A percentile compares a stretch with the other conserved stretches of the same genome.
Evolutionary conservation across 2,329 filamentous ascomycete species (phyloP).

Genomic region (Dactylonectria estremocensis): DNA sequence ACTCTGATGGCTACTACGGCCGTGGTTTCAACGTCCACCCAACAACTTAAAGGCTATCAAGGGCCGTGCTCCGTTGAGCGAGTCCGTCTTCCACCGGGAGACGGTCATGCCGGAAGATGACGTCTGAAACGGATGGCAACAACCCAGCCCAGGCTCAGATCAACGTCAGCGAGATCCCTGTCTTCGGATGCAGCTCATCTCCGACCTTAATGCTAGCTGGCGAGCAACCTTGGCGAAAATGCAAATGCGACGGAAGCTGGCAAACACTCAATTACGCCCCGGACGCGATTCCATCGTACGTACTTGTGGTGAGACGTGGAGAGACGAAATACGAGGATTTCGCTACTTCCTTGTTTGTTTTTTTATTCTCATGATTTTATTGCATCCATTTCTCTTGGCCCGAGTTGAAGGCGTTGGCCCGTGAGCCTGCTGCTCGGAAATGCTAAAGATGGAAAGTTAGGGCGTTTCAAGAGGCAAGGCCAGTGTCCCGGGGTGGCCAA

Average conservation of each 20-base stretch:
- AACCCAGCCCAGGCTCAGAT: conserved; percentile 47
- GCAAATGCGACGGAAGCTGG: conserved; percentile 3
- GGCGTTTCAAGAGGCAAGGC: conserved; percentile 42
- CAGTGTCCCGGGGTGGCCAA: conserved; percentile 22
- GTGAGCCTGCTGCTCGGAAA: conserved; percentile 9
- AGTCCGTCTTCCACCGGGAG: conserved; percentile 24
- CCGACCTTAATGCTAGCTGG: conserved; percentile 45
- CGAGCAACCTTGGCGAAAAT: conserved; percentile 17
- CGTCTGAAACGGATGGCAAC: conserved; percentile 46
- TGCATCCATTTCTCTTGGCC: conserved; percentile 5
- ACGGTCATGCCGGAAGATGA: conserved; percentile 46
- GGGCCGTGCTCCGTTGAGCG: neutral
- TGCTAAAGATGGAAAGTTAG: conserved; percentile 37
- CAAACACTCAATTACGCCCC: conserved; percentile 6
- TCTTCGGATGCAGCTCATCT: conserved; percentile 46
- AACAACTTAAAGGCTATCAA: neutral
- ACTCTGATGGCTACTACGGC: too few species aligned
- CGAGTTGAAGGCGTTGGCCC: conserved; percentile 17
- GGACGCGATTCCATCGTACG: conserved; percentile 1
- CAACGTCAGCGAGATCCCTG: conserved; percentile 49
- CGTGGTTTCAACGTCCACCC: neutral
- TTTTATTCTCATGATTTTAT: conserved; percentile 11
- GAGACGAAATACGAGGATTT: conserved; percentile 6
- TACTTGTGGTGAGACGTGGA: conserved; percentile 12
- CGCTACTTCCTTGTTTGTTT: conserved; percentile 6